Evolutionary conservation across 192 early-diverging fungal genomes (phyloP).

Genomic region (Mortierella hygrophila): DNA sequence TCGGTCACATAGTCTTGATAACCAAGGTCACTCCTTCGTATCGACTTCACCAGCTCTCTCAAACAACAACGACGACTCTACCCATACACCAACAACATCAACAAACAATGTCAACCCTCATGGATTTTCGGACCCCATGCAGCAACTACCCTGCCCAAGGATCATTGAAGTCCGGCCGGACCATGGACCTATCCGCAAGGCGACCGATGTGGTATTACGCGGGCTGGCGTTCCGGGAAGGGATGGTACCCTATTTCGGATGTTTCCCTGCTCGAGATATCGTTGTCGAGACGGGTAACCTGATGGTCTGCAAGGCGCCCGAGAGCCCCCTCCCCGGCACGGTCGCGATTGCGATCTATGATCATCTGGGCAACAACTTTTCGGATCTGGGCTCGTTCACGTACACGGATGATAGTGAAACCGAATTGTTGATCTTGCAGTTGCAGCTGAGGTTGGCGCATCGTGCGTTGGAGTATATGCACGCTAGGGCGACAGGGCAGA

Average conservation of each 20-base stretch:
- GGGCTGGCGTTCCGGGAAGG: conserved; percentile 41
- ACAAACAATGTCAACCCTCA: not conserved
- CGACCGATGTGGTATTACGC: conserved; percentile 45
- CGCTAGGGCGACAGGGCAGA: conserved; percentile 33
- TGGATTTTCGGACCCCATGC: conserved; percentile 7
- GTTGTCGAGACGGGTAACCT: conserved; percentile 19
- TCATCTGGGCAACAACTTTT: conserved; percentile 26
- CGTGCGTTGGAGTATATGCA: conserved; percentile 50
- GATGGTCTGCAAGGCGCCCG: conserved; percentile 45
- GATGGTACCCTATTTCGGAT: conserved; percentile 49
- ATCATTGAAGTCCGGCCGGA: conserved; percentile 37
- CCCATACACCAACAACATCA: not conserved
- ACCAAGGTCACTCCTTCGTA: not conserved
- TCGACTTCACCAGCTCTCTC: not conserved
- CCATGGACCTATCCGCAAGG: conserved; percentile 43
- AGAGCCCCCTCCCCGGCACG: conserved; percentile 26
- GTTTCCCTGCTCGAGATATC: conserved; percentile 37
- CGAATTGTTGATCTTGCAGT: conserved; percentile 37
- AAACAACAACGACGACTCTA: not conserved
- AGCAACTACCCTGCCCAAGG: conserved; percentile 13
- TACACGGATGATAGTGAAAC: conserved; percentile 53
- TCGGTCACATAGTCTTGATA: conserved; percentile 3
- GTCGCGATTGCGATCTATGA: conserved; percentile 38
- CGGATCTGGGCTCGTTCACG: conserved; percentile 36
- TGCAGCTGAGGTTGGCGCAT: conserved; percentile 44